Evolutionary conservation across 192 early-diverging fungal species (phyloP), one percentile per base, ranked within the genome.

Genomic region (Podila horticola): DNA sequence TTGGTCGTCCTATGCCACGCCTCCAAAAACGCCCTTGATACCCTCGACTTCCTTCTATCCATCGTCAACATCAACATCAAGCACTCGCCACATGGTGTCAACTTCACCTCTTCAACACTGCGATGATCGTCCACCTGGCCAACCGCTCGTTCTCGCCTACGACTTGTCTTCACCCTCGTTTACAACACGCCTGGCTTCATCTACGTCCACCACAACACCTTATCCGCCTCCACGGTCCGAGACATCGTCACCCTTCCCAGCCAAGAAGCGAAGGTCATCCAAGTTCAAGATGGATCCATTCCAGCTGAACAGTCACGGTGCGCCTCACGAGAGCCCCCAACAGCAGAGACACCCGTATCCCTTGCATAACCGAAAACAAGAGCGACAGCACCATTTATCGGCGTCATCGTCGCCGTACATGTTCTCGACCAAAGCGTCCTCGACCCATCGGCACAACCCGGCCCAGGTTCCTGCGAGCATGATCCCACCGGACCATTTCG

Each of bases 381-480:
- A n/a, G 28, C 13, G 5, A 67, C 49, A 45, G 26, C 55, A 30
- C 33, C 33, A 20, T 1, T 28, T 29, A 4, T 10, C 59, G 1
- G 7, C 59, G 6, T 60, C 59, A 7, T 60, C 59, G 5, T 29
- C 22, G 1, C 5, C 28, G 1, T 60, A 24, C 17, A 19, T 30
- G 24, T 29, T 17, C 33, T 38, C 34, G 20, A 6, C 30, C 28
- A 34, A 34, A 38, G 31, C 2, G 15, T 26, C 28, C n/a, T 4
- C 66, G 8, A 48, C 45, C 2, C 48, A 66, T 33, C 62, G 65
- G 4, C 64, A 64, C 22, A 79, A 79, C 19, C 75, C 75, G 11
- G 75, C 64, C 10, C 69, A 79, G 28, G 75, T 79, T 0, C 69
- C 75, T 26, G 45, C 75, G 7, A 79, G 75, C 38, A 72, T 69